Evolutionary conservation across 2,329 filamentous ascomycete genomes (phyloP), one percentile per base, ranked within the genome.

Genomic region (Aspergillus ochraceoroseus): DNA sequence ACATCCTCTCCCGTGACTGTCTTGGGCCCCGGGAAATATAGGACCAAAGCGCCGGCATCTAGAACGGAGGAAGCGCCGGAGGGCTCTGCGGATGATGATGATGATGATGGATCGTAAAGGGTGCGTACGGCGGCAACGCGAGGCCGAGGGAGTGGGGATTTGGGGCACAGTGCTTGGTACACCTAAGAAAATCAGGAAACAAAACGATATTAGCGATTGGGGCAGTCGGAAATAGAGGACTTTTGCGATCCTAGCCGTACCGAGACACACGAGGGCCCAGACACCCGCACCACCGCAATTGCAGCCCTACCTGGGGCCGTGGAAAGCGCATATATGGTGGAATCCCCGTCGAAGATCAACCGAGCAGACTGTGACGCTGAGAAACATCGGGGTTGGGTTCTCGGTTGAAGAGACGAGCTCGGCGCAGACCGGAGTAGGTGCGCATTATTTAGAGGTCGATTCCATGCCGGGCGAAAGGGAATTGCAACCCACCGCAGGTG

Each of bases 1-100:
- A 96, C 74, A 58, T 95, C 87, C 61, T 96, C 89, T 19, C 92
- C 92, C 0, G 92, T 98, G 6, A 87, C 87, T 0, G 88, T 94
- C 33, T 77, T 77, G 0, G 90, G 89, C 0, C 71, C 74, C 0
- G 87, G 85, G 51, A 96, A 95, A 66, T 84, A 86, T 18, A 96
- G 74, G 2, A 95, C 73, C 8, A 96, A 65, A 0, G 92, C 85
- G 35, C 81, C 78, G 0, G 87, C 78, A 59, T 98, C 92, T 15
- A 87, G 73, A 11, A 83, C 61, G 3, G 70, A 64, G 3, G 62
- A 57, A 7, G 46, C 34, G 4, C 36, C 22, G 7, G 57, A 63
- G 63, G 62, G n/a, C 23, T 9, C 0, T 66, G 54, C 4, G n/a
- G n/a, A n/a, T n/a, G n/a, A n/a, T n/a, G n/a, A n/a, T n/a, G n/a